Evolutionary conservation across 345 rosid species (phyloP).

Genomic region (Gynandropsis gynandra): DNA sequence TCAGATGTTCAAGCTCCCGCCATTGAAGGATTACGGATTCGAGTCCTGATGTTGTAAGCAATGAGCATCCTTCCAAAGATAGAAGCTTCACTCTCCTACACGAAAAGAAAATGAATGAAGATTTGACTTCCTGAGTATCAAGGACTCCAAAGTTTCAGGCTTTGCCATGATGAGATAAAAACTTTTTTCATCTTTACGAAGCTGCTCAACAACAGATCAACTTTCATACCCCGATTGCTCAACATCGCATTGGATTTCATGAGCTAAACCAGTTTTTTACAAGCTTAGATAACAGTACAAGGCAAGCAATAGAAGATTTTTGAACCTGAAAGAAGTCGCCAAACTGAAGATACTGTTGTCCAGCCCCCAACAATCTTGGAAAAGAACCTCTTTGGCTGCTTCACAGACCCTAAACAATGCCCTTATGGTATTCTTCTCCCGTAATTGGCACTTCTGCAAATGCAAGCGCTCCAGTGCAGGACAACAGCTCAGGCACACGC

Average conservation of each 20-base stretch:
- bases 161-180: no score
- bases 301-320: no score
- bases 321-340: slow-evolving; percentile 62
- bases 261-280: neutral
- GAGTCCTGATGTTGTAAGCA: slow-evolving; percentile 66
- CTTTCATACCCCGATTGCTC: no score
- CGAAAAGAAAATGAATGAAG: neutral
- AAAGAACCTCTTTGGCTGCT: slow-evolving; percentile 56
- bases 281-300: neutral
- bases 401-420: slow-evolving; percentile 69
- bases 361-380: slow-evolving; percentile 94
- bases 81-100: slow-evolving; percentile 64
- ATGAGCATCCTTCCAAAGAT: slow-evolving; percentile 74
- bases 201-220: no score
- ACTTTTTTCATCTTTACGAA: no score
- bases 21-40: slow-evolving; percentile 64
- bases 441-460: slow-evolving; percentile 66
- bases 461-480: slow-evolving; percentile 72
- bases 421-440: slow-evolving; percentile 49
- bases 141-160: no score
- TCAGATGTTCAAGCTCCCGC: slow-evolving; percentile 61
- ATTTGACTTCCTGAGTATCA: no score
- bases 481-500: slow-evolving; percentile 46
- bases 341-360: slow-evolving; percentile 58
- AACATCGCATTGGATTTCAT: neutral